phyloP scores from a whole-genome alignment of 257 asterid genomes.

The Primulina tabacum region DNA sequence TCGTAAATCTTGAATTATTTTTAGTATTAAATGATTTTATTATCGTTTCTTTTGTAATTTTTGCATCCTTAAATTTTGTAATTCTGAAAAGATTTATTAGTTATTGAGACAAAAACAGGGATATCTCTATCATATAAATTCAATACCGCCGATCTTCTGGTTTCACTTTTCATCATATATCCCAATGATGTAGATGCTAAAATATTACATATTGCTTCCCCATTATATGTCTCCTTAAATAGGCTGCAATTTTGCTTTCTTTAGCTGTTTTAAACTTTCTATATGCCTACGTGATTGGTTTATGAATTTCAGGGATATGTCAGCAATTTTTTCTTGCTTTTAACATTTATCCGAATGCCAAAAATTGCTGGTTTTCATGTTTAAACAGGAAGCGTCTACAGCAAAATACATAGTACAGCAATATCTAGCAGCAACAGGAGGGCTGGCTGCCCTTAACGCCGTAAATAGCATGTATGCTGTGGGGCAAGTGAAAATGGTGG shows the following conservation, averaged over 20 bases:
- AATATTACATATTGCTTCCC: not conserved
- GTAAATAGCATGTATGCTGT: conserved; percentile 81
- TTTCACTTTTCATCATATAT: not conserved
- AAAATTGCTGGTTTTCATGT: not conserved
- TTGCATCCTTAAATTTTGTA: not conserved
- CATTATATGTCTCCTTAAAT: not conserved
- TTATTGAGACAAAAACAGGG: not conserved
- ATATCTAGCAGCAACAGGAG: conserved; percentile 90
- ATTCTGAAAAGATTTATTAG: not conserved
- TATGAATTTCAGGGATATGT: not conserved
- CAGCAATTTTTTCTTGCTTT: not conserved
- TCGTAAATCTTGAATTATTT: not conserved
- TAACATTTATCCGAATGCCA: not conserved
- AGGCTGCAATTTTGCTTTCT: not conserved
- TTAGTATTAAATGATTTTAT: no score
- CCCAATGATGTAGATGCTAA: not conserved
- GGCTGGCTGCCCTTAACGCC: conserved; percentile 53
- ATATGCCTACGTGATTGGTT: not conserved
- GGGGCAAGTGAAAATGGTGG: conserved; percentile 78
- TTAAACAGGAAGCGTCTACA: conserved; percentile 64
- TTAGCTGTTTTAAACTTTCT: not conserved
- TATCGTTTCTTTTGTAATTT: not conserved
- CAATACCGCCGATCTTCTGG: not conserved
- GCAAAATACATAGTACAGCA: conserved; percentile 95
- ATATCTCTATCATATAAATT: not conserved